A percentile compares a stretch with the other conserved stretches of the same genome.
phyloP scores from a whole-genome alignment of 495 filamentous ascomycete genomes.

The Xylaria acuta region DNA sequence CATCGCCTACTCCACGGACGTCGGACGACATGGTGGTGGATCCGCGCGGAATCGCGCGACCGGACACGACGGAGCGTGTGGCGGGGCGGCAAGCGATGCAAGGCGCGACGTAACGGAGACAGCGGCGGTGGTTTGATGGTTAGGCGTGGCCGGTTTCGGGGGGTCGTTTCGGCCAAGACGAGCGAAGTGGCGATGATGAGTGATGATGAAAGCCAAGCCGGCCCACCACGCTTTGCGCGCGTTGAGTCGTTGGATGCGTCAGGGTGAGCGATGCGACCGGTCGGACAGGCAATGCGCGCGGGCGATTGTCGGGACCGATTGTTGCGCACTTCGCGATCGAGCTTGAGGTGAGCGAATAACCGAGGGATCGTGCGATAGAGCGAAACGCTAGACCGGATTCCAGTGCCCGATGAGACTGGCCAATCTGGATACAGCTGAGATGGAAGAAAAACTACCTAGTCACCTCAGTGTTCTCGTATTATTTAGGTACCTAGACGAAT shows the following conservation, averaged over 20 bases:
- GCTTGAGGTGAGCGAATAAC: not conserved
- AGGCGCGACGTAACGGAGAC: slow-evolving; percentile 9
- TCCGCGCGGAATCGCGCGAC: not conserved
- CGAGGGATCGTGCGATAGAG: not conserved
- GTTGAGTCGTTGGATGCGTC: slow-evolving; percentile 12
- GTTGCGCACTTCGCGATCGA: not conserved
- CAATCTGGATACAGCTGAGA: not conserved
- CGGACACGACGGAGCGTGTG: slow-evolving; percentile 2
- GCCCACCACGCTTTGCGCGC: slow-evolving; percentile 15
- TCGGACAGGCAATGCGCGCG: slow-evolving; percentile 5
- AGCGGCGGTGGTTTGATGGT: slow-evolving; percentile 6
- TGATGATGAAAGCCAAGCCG: slow-evolving; percentile 39
- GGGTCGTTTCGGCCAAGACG: slow-evolving; percentile 15
- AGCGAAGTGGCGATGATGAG: not conserved
- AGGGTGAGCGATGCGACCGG: slow-evolving; percentile 3
- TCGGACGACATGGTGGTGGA: slow-evolving; percentile 6
- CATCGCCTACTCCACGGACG: slow-evolving; percentile 28
- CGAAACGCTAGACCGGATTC: not conserved
- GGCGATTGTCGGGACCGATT: not conserved
- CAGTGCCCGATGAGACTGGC: not conserved
- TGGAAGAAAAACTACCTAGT: not conserved
- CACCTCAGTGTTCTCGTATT: not conserved
- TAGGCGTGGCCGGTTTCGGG: slow-evolving; percentile 10
- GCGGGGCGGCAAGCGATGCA: not conserved
- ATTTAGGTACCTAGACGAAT: not conserved